Percentiles rank a stretch among this genome's conserved stretches.
phyloP scores from a whole-genome alignment of 345 rosid genomes.

The Hirschfeldia incana region DNA sequence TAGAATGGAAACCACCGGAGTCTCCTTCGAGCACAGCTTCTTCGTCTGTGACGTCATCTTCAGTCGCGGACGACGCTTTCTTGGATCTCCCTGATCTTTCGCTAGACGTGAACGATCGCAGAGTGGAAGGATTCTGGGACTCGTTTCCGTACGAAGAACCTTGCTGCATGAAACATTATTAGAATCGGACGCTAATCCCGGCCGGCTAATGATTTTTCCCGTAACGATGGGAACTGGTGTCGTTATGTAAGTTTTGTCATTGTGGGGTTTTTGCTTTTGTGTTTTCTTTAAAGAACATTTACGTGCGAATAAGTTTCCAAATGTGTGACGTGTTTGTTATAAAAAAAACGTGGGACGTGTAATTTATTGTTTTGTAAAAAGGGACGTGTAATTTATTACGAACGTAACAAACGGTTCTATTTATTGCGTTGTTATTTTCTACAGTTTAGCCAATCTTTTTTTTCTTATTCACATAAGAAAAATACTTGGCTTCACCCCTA shows the following conservation, averaged over 20 bases:
- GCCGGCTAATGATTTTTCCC: constrained; percentile 8
- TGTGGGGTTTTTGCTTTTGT: not conserved
- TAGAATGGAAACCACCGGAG: constrained; percentile 33
- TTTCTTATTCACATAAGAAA: too few relatives aligned
- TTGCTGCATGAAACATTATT: constrained; percentile 23
- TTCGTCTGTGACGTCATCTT: constrained; percentile 43
- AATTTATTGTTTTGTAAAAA: too few relatives aligned
- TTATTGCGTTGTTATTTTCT: too few relatives aligned
- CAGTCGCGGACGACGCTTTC: constrained; percentile 56
- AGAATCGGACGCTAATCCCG: too few relatives aligned
- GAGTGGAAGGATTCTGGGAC: constrained; percentile 48
- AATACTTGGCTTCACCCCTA: too few relatives aligned
- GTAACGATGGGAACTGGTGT: not conserved
- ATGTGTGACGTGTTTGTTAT: constrained; percentile 15
- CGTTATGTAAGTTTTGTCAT: constrained; percentile 15
- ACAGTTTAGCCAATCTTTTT: too few relatives aligned
- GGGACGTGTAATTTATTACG: too few relatives aligned
- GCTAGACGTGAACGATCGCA: constrained; percentile 38
- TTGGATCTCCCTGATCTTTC: constrained; percentile 70
- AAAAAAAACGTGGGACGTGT: too few relatives aligned
- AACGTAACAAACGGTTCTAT: too few relatives aligned
- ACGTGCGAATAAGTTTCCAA: constrained; percentile 28
- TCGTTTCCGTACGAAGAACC: constrained; percentile 44
- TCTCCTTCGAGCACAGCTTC: constrained; percentile 39
- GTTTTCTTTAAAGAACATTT: not conserved